Conservation (phyloP, 2,329 filamentous ascomycete species). For the Ophiostoma sp. region DNA sequence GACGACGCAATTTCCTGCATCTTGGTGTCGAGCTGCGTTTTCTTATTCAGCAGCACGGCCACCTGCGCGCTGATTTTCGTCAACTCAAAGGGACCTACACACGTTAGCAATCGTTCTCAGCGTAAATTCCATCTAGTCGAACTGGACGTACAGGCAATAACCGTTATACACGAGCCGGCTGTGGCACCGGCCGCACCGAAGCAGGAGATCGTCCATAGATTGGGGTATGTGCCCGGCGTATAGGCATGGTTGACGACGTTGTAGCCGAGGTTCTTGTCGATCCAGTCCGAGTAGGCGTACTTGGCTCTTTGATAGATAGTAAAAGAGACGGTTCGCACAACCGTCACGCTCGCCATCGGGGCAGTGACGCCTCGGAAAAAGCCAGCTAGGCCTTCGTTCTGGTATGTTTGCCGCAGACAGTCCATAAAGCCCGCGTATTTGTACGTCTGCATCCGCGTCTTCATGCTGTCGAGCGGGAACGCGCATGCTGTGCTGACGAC, state of each 20-base stretch:
- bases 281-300: conserved; percentile 64
- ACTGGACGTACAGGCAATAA: conserved; percentile 60
- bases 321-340: conserved; percentile 39
- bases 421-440: conserved; percentile 68
- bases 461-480: conserved; percentile 85
- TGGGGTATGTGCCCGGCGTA: conserved; percentile 64
- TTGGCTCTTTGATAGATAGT: conserved; percentile 67
- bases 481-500: conserved; percentile 71
- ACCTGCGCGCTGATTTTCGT: conserved; percentile 87
- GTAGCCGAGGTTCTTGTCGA: conserved; percentile 59
- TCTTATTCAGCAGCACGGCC: conserved; percentile 66
- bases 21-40: conserved; percentile 43
- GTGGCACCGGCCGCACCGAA: conserved; percentile 74
- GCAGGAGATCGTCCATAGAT: conserved; percentile 64
- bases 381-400: conserved; percentile 63
- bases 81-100: conserved; percentile 70
- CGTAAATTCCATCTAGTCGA: not conserved
- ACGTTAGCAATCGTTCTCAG: not conserved
- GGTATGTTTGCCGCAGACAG: conserved; percentile 71
- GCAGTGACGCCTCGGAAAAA: conserved; percentile 81
- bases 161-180: conserved; percentile 71
- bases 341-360: conserved; percentile 56
- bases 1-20: conserved; percentile 58
- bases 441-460: conserved; percentile 86
- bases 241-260: conserved; percentile 71